Conservation (phyloP, 495 filamentous ascomycete species). For the Penicillium taxi region DNA sequence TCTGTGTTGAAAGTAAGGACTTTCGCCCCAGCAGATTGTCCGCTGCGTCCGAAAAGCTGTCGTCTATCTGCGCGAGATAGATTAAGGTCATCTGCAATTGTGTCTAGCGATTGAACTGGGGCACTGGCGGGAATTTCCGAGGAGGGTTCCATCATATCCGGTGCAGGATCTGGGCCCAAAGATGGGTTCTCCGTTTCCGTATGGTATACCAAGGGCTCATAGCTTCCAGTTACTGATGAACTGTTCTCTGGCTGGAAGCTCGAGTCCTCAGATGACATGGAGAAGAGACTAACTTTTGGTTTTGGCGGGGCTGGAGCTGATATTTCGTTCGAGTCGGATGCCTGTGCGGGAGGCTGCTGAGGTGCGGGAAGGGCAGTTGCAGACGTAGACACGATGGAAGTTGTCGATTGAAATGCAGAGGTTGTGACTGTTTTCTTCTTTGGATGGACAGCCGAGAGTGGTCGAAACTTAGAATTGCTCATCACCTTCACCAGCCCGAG, state of each 20-base stretch:
- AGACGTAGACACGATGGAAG: constrained; percentile 5
- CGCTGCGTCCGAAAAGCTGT: constrained; percentile 70
- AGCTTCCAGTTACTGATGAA: constrained; percentile 16
- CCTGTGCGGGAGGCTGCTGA: constrained; percentile 10
- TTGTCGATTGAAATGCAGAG: constrained; percentile 10
- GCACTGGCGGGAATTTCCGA: constrained; percentile 14
- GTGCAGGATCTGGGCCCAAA: constrained; percentile 14
- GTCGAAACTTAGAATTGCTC: constrained; percentile 79
- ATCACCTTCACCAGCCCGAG: constrained; percentile 56
- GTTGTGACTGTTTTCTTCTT: constrained; percentile 51
- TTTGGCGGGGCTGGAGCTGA: constrained; percentile 26
- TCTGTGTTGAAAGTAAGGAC: constrained; percentile 81
- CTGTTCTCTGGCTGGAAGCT: constrained; percentile 2
- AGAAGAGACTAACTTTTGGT: constrained; percentile 58
- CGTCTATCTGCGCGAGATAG: constrained; percentile 65
- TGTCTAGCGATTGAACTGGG: constrained; percentile 36
- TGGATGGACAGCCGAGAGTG: constrained; percentile 70
- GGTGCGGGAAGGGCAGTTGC: background rate
- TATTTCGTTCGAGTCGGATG: too few species aligned
- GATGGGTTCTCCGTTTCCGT: constrained; percentile 19
- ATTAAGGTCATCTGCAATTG: constrained; percentile 64
- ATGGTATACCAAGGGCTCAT: constrained; percentile 47
- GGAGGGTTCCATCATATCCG: constrained; percentile 2
- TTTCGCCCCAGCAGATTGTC: constrained; percentile 27
- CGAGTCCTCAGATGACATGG: constrained; percentile 31